These are phyloP conservation scores for Setaria viridis DNA, from an alignment of 202 grass and related monocot genomes.

Conservation along the genomic window DNA sequence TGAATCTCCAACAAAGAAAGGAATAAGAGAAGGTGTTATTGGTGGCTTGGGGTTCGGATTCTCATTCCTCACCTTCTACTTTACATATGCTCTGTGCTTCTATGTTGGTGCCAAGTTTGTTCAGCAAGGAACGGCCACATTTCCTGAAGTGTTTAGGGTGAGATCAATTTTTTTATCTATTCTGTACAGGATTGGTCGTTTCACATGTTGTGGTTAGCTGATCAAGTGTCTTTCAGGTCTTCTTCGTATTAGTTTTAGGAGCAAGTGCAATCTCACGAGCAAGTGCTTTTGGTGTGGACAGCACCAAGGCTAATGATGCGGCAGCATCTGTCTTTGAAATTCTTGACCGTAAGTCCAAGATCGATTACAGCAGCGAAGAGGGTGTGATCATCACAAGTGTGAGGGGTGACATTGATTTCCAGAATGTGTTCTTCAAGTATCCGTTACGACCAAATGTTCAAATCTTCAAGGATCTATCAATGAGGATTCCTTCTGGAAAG, in stretches of 20 bases:
- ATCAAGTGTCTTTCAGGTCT: conserved; percentile 51
- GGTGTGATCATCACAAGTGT: conserved; percentile 52
- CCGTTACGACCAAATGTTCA: conserved; percentile 61
- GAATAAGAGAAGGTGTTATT: conserved; percentile 72
- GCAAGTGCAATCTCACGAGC: conserved; percentile 59
- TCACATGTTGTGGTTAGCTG: background rate
- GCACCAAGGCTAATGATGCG: conserved; percentile 67
- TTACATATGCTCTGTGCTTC: conserved; percentile 77
- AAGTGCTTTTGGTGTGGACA: conserved; percentile 72
- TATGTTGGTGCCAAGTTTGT: conserved; percentile 85
- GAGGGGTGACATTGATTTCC: conserved; percentile 62
- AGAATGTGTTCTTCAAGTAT: conserved; percentile 73
- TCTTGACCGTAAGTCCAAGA: conserved; percentile 68
- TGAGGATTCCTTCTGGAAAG: conserved; percentile 75
- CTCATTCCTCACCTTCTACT: conserved; percentile 70
- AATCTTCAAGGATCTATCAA: conserved; percentile 69
- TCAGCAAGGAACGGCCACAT: conserved; percentile 70
- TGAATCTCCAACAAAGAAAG: conserved; percentile 68
- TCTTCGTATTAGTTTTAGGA: conserved; percentile 81
- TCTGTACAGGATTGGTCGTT: background rate
- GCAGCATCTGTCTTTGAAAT: conserved; percentile 73
- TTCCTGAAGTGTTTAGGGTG: conserved; percentile 83
- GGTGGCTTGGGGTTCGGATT: conserved; percentile 79
- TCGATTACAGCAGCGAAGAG: conserved; percentile 65
- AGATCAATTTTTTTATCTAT: conserved; percentile 18